Conservation (phyloP, 129 eudicot species). For the Glebionis coronaria region DNA sequence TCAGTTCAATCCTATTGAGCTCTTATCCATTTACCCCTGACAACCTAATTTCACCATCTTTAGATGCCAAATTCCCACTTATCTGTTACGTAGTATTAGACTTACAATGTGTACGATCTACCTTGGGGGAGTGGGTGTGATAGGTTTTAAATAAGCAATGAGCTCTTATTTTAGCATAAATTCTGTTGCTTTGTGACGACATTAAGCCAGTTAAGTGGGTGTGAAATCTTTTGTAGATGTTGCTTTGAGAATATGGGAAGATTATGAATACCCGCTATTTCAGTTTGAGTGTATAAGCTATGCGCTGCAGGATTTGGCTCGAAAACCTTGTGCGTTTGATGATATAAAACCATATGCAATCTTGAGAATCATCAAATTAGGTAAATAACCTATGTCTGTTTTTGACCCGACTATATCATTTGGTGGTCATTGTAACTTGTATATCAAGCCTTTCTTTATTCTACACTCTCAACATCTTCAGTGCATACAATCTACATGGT, state of each 20-base stretch:
- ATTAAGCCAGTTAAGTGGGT: neutral
- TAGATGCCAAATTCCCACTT: too few species aligned
- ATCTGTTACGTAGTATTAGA: too few species aligned
- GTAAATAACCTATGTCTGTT: neutral
- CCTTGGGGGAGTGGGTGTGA: too few species aligned
- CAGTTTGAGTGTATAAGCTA: neutral
- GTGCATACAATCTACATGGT: neutral
- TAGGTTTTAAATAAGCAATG: neutral
- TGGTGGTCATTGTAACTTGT: too few species aligned
- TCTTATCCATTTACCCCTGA: too few species aligned
- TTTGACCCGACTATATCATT: too few species aligned
- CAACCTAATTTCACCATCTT: too few species aligned
- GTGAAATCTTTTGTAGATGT: constrained; percentile 22
- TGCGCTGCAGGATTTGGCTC: constrained; percentile 26
- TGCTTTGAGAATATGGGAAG: constrained; percentile 22
- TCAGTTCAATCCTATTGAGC: too few species aligned
- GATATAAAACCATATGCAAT: neutral
- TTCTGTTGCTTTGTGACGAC: neutral
- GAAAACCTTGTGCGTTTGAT: constrained; percentile 17
- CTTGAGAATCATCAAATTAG: neutral
- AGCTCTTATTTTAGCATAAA: neutral
- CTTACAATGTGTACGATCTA: too few species aligned
- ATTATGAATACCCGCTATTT: constrained; percentile 15
- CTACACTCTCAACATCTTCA: too few species aligned
- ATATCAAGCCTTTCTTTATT: too few species aligned